These are phyloP conservation scores for Tolypocladium sp. DNA, from an alignment of 2,329 filamentous ascomycete species.

Conservation along the genomic window DNA sequence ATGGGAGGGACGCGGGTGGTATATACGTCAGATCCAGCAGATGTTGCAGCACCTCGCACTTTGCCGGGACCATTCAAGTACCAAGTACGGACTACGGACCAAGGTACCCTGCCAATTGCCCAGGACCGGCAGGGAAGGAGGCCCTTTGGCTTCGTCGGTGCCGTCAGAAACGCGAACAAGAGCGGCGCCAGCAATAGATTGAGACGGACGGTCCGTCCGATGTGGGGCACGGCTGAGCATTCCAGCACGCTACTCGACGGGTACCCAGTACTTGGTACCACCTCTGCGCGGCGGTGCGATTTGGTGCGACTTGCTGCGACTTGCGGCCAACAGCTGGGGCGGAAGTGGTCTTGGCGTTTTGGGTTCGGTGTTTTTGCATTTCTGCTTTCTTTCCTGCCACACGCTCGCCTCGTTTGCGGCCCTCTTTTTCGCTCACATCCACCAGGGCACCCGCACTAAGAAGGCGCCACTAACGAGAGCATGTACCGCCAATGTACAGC, in stretches of 20 bases:
- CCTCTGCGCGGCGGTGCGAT: background rate
- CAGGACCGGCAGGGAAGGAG: background rate
- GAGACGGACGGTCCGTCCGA: conserved; percentile 2
- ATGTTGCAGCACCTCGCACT: background rate
- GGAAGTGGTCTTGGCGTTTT: background rate
- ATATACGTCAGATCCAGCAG: background rate
- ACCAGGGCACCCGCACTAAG: background rate
- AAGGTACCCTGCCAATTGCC: background rate
- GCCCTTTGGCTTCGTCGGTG: background rate
- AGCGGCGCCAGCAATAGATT: background rate
- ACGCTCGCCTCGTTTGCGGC: background rate
- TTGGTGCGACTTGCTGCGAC: background rate
- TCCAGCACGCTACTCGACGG: background rate
- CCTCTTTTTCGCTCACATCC: background rate
- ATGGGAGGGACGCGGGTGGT: background rate
- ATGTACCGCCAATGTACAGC: background rate
- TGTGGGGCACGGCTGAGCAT: conserved; percentile 4
- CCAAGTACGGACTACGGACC: background rate
- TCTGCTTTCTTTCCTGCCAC: background rate
- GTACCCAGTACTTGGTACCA: background rate
- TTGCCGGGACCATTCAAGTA: background rate
- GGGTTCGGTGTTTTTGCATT: background rate
- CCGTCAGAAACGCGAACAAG: background rate
- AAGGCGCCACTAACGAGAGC: background rate
- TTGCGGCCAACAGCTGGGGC: background rate